Base-by-base conservation (phyloP, 257 asterid genomes). In the Capsicum rhomboideum region DNA sequence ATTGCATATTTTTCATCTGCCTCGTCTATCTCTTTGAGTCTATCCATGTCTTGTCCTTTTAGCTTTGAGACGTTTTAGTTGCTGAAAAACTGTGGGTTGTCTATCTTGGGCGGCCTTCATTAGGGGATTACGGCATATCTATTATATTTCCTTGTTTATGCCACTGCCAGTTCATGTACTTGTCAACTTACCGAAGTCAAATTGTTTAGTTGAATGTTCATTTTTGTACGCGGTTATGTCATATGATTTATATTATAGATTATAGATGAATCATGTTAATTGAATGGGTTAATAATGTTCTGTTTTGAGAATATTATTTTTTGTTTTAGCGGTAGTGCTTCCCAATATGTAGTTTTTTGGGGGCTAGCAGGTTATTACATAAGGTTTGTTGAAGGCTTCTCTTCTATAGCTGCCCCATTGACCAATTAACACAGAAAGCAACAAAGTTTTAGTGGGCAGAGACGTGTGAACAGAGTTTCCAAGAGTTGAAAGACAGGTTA, bases 41-140 rank as follows among this genome's bases (percentile, higher is more conserved):
- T 96, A 69, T 63, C 69, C 20, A 63, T 63, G 69, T 63, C 40
- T 63, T 63, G 69, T 26, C 9, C 61, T 63, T 63, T 63, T 63
- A 63, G 37, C 69, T 26, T 63, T 63, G 69, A 11, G 69, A 26
- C 40, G n/a, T 63, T 59, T 11, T 63, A 26, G 69, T 40, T 10
- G 29, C 17, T 63, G 10, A 26, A 23, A 26, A 26, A 17, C 28
- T 10, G 10, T 2, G 40, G 69, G 20, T 13, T 31, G 37, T 31
- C 4, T 31, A 1, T 31, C 37, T 31, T 31, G n/a, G 37, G 2
- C 37, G 13, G 13, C 17, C 40, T 26, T 44, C 69, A 63, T 63
- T 63, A 11, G 40, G 37, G 11, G 7, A 28, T 2, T 11, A 61
- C 6, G 21, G 23, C 16, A 26, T 61, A 5, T 11, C 7, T n/a